Evolutionary conservation across 495 filamentous ascomycete species (phyloP), one percentile per base, ranked within the genome.

Genomic region (Sabuloglossum arenarium): DNA sequence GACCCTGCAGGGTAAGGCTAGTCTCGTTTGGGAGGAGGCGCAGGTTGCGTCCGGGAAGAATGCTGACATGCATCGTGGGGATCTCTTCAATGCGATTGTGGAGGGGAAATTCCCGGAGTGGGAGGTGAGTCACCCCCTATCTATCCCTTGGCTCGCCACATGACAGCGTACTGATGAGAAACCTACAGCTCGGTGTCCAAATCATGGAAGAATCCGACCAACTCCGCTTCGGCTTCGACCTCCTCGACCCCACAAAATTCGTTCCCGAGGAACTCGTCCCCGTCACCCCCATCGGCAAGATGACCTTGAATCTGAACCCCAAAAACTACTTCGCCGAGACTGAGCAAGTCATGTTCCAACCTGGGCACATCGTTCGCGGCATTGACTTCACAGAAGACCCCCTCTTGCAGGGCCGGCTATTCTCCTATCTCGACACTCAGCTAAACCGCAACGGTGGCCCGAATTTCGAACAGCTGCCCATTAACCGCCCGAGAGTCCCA

Each of bases 291-390:
- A 74, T 85, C 58, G 83, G 82, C 43, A 76, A 75, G 65, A 66
- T 86, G 43, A 72, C 70, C 1, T 65, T 86, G 25, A 84, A 84
- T 69, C 80, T 77, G 66, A 86, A 87, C 65, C 66, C 73, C 0
- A 73, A 85, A 61, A 82, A 85, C 68, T 85, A 77, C 73, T 78
- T 81, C 58, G 73, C 75, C 59, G 78, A 84, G 63, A 83, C 93
- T 57, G 88, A 94, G 71, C 88, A 94, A 64, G 79, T 81, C 19
- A 83, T 86, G 19, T 94, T 91, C 75, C 84, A 81, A 28, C 86
- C 88, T 23, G 78, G 80, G 0, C 81, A 86, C 64, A 69, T 91
- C 68, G 70, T 75, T 1, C 79, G 78, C 0, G 79, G 79, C 37
- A 73, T 82, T 56, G 57, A 57, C n/a, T 74, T 75, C 4, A 86